Evolutionary conservation across 164 flowering plant species (phyloP).

Genomic region (Nymphaea thermarum): DNA sequence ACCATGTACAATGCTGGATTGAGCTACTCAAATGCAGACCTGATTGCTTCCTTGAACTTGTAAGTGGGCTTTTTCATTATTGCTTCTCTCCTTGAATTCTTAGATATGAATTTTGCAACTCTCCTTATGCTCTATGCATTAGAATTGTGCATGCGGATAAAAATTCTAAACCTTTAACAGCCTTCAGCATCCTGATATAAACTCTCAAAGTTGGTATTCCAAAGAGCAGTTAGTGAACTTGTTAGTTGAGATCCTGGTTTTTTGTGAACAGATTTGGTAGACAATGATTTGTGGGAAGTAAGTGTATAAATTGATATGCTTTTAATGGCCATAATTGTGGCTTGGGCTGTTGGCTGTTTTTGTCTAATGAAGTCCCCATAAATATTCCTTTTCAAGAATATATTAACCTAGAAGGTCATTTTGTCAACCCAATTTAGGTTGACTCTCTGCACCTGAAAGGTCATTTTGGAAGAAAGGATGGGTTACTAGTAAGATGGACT

Average conservation of each 20-base stretch:
- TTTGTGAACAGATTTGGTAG: neutral
- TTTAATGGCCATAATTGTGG: no score
- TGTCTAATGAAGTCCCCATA: no score
- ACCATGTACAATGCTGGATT: constrained; percentile 44
- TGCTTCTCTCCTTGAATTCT: neutral
- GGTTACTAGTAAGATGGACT: no score
- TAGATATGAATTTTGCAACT: neutral
- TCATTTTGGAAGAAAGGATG: neutral
- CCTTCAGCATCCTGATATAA: neutral
- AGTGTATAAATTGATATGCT: no score
- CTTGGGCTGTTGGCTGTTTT: no score
- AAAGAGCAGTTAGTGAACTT: no score
- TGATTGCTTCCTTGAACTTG: constrained; percentile 48
- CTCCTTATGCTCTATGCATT: neutral
- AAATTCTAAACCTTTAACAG: no score
- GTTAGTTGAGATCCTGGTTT: neutral
- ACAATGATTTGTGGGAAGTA: no score
- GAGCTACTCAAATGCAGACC: constrained; percentile 31
- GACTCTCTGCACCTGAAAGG: no score
- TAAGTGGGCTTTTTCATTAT: constrained; percentile 16
- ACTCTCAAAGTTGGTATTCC: neutral
- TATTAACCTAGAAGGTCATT: no score
- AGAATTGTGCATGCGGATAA: neutral
- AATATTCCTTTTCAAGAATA: no score
- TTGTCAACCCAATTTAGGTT: no score